Evolutionary conservation across 768 basidiomycete genomes (phyloP).

Genomic region (Mycena galopus): DNA sequence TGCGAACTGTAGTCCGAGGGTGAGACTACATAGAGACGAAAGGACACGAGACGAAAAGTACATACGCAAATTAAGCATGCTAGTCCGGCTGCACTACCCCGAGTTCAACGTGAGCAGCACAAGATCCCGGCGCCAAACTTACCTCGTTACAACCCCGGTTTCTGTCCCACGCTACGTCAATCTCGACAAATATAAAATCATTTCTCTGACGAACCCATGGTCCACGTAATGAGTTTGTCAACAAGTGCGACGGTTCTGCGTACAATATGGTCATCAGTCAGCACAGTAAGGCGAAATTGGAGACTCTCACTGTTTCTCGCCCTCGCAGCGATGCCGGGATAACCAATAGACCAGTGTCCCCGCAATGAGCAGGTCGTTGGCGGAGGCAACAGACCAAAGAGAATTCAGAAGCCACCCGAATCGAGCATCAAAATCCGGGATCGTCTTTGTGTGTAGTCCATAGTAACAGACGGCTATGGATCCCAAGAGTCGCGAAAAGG

Average conservation of each 20-base stretch:
- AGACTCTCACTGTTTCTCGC: not conserved
- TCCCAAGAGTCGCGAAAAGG: conserved; percentile 10
- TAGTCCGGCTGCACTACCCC: conserved; percentile 7
- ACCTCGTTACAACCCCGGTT: conserved; percentile 18
- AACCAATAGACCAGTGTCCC: conserved; percentile 16
- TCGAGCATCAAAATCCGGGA: conserved; percentile 2
- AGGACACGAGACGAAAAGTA: not conserved
- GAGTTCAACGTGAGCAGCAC: not conserved
- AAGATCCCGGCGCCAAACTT: not conserved
- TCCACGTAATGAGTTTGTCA: conserved; percentile 20
- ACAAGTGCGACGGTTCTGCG: conserved; percentile 10
- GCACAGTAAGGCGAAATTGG: not conserved
- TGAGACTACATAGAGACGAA: not conserved
- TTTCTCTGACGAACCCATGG: conserved; percentile 3
- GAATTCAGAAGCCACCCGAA: conserved; percentile 14
- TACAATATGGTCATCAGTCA: not conserved
- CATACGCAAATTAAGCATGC: conserved; percentile 8
- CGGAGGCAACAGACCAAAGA: conserved; percentile 18
- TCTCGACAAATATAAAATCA: not conserved
- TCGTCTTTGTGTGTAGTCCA: conserved; percentile 5
- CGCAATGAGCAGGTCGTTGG: conserved; percentile 15
- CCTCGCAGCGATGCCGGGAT: not conserved
- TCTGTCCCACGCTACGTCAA: not conserved
- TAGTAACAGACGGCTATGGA: conserved; percentile 5
- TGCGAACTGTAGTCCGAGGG: not conserved